A percentile compares a stretch with the other conserved stretches of the same genome.
These are phyloP conservation scores for Picochlorum sp. DNA, from an alignment of 139 green algal species.

Conservation along the genomic window DNA sequence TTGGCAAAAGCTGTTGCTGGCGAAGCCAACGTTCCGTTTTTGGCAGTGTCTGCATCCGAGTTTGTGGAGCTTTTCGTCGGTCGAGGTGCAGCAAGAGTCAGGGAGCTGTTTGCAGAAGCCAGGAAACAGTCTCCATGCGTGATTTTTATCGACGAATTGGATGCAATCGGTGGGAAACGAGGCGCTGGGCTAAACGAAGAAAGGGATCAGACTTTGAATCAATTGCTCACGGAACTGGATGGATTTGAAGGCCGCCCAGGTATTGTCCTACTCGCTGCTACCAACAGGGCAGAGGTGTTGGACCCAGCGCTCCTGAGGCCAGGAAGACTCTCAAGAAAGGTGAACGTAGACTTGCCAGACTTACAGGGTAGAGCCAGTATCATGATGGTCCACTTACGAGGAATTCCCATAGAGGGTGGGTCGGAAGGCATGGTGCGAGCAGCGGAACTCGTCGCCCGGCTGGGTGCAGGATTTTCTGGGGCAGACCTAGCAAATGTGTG, in stretches of 20 bases:
- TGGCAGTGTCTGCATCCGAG: constrained; percentile 83
- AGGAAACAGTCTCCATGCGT: constrained; percentile 72
- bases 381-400: constrained; percentile 67
- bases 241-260: constrained; percentile 68
- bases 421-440: constrained; percentile 3
- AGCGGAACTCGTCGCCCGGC: neutral
- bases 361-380: constrained; percentile 57
- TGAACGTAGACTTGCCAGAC: constrained; percentile 66
- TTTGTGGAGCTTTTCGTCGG: constrained; percentile 99
- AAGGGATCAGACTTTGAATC: constrained; percentile 86
- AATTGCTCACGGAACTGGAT: constrained; percentile 90
- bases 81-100: constrained; percentile 77
- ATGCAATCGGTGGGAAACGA: constrained; percentile 73
- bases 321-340: constrained; percentile 52
- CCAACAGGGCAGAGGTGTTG: constrained; percentile 79
- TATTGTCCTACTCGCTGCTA: constrained; percentile 82
- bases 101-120: constrained; percentile 88
- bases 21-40: constrained; percentile 87
- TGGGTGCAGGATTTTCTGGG: constrained; percentile 45
- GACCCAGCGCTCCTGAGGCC: constrained; percentile 80
- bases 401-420: constrained; percentile 35
- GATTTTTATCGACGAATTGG: constrained; percentile 99
- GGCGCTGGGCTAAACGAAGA: constrained; percentile 91
- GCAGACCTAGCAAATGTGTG: constrained; percentile 94
- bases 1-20: constrained; percentile 82